Base-by-base conservation (phyloP, 2,329 filamentous ascomycete genomes). In the Fusarium nygamai region DNA sequence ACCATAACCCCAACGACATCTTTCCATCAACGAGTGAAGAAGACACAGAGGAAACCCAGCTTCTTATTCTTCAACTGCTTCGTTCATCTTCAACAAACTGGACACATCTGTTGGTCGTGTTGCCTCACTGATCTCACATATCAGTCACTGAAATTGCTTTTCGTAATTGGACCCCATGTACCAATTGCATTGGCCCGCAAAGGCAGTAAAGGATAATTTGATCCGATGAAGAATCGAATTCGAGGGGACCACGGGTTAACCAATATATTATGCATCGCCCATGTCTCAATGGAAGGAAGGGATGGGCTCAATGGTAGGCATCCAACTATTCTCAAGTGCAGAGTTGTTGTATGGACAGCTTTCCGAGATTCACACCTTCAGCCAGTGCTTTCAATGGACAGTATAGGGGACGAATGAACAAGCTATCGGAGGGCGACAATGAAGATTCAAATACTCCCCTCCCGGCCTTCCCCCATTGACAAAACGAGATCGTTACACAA, bases 1-100 rank as follows among this genome's bases (percentile, higher is more conserved):
- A 75, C 72, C 60, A 62, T 29, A 46, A 73, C 65, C 72, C 72
- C 69, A 74, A 72, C 68, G 64, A 60, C 60, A 65, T 74, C 34
- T 56, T 47, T 75, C 43, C 38, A 19, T 74, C 56, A 58, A 73
- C 29, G 39, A 48, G 36, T 43, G 54, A 69, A 62, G 46, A 44
- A 46, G 22, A 43, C 34, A 47, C 43, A 36, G 51, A 56, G 33
- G 36, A 69, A 64, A 54, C 41, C 47, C 46, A 27, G 38, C 48
- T 56, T 60, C n/a, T 51, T 34, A 56, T 48, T 63, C 31, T 34
- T 36, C 27, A 24, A 22, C 48, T 41, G 34, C 29, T 61, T 50
- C 59, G 9, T 33, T 36, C 38, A 27, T 53, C 31, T 43, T 44
- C 31, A 47, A 27, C 19, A 20, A 20, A 20, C 14, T 27, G 24